Base-by-base conservation (phyloP, 2,329 filamentous ascomycete genomes). In the Ceratocystis colombiana region DNA sequence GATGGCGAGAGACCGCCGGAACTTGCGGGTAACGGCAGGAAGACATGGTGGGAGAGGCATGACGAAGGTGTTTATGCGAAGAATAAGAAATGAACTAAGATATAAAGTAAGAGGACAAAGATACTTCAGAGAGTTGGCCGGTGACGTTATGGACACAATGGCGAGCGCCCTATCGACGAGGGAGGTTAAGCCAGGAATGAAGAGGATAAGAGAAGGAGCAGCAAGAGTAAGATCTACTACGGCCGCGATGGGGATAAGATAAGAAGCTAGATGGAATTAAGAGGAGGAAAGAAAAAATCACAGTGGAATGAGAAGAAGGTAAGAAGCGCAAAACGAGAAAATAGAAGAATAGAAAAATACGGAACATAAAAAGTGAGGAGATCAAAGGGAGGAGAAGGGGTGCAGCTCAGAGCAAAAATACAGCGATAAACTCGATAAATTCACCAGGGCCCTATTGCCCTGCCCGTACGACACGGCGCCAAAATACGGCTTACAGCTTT, bases 1-100 rank as follows among this genome's bases (percentile, higher is more conserved):
- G 22, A 68, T 44, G 25, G 64, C 15, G 22, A 69, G 44, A 12
- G 65, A 66, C 22, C 65, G 67, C 33, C 65, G 64, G 44, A 63
- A 61, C 62, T 67, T 63, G 20, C 68, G 68, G 59, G 64, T 62
- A 46, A 57, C 45, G 20, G 45, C 55, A 22, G 37, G 65, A 50
- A 64, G 20, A 50, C 63, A 68, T 20, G 55, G 48, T 1, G 63
- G 57, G 17, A 37, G 20, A 33, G 45, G 64, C 68, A 68, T 68
- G 37, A 22, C 62, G 61, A 7, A 12, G 50, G 25, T 5, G 22
- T n/a, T 20, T 20, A 55, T 5, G 50, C 20, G 20, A 25, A 7
- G 17, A 30, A 57, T 7, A 57, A 30, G 53, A 17, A 20, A 55
- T 25, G 25, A 55, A 25, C 50, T 15, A 55, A 25, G 46, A 15